These are phyloP conservation scores for Agapanthus africanus DNA, from an alignment of 106 monocot species.

Conservation along the genomic window DNA sequence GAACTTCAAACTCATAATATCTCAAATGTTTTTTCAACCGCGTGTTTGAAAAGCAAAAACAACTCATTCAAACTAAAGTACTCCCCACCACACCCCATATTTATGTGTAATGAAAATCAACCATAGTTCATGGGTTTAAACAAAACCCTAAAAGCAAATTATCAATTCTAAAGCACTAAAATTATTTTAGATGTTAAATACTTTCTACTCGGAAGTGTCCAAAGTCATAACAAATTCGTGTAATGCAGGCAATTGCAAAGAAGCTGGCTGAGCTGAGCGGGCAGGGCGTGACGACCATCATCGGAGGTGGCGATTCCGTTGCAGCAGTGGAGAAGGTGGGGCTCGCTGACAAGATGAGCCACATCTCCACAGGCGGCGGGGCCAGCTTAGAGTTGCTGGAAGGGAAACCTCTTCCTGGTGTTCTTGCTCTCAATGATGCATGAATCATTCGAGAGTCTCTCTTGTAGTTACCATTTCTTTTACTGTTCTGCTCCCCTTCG, in stretches of 20 bases:
- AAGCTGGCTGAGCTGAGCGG: constrained; percentile 56
- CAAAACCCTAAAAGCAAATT: too few relatives aligned
- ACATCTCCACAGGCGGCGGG: constrained; percentile 68
- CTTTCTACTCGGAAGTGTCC: too few relatives aligned
- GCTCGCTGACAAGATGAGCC: constrained; percentile 60
- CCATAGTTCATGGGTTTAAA: too few relatives aligned
- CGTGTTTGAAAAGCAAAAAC: too few relatives aligned
- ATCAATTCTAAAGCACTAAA: too few relatives aligned
- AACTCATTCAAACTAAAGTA: too few relatives aligned
- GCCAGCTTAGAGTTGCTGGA: constrained; percentile 59
- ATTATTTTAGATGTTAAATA: too few relatives aligned
- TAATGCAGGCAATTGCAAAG: constrained; percentile 50
- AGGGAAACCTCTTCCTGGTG: constrained; percentile 60
- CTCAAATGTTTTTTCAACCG: too few relatives aligned
- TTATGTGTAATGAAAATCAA: too few relatives aligned
- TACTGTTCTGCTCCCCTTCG: not conserved
- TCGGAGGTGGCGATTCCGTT: constrained; percentile 63
- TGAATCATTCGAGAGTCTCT: not conserved
- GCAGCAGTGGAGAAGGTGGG: constrained; percentile 64
- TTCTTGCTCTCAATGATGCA: constrained; percentile 50
- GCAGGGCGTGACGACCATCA: constrained; percentile 61
- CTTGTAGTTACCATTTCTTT: not conserved
- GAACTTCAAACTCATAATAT: too few relatives aligned
- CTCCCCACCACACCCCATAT: too few relatives aligned
- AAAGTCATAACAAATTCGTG: not conserved